A percentile compares a stretch with the other conserved stretches of the same genome.
Conservation (phyloP, 306 rosid genomes). For the Sicyos baderoa region DNA sequence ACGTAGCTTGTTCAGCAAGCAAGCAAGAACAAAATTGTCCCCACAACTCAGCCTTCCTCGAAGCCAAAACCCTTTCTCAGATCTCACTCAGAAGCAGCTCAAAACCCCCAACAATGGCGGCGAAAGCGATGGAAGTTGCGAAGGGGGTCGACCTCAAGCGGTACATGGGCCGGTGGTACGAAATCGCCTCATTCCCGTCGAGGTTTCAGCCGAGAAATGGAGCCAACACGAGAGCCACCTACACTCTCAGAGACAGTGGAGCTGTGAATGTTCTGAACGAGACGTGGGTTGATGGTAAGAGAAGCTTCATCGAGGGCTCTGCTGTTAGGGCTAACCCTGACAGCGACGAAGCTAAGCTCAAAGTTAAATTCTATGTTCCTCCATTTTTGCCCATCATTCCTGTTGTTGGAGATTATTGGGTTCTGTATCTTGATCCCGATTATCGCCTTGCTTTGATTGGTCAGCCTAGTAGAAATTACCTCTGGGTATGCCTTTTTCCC, state of each 20-base stretch:
- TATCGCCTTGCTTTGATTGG: constrained; percentile 71
- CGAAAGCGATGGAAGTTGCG: constrained; percentile 54
- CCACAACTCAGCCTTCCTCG: too few species aligned
- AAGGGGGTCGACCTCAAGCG: constrained; percentile 47
- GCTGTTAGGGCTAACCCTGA: constrained; percentile 64
- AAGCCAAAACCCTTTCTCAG: too few species aligned
- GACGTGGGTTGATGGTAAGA: constrained; percentile 63
- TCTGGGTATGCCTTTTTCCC: constrained; percentile 49
- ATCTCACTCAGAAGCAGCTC: not conserved
- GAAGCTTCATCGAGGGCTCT: constrained; percentile 50
- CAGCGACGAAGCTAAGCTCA: constrained; percentile 77
- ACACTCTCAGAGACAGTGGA: constrained; percentile 55
- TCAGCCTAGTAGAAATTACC: constrained; percentile 58
- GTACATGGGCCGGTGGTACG: constrained; percentile 95
- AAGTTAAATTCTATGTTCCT: constrained; percentile 74
- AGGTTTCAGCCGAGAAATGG: constrained; percentile 60
- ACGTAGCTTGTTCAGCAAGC: too few species aligned
- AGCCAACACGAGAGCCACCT: constrained; percentile 68
- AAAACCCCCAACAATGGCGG: constrained; percentile 32
- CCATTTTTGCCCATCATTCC: constrained; percentile 78
- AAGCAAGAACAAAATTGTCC: too few species aligned
- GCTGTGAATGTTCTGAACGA: constrained; percentile 70
- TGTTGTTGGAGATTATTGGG: constrained; percentile 77
- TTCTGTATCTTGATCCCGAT: constrained; percentile 55
- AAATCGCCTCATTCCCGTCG: constrained; percentile 81